Base-by-base conservation (phyloP, 495 filamentous ascomycete species). In the Penicillium cataractarum region DNA sequence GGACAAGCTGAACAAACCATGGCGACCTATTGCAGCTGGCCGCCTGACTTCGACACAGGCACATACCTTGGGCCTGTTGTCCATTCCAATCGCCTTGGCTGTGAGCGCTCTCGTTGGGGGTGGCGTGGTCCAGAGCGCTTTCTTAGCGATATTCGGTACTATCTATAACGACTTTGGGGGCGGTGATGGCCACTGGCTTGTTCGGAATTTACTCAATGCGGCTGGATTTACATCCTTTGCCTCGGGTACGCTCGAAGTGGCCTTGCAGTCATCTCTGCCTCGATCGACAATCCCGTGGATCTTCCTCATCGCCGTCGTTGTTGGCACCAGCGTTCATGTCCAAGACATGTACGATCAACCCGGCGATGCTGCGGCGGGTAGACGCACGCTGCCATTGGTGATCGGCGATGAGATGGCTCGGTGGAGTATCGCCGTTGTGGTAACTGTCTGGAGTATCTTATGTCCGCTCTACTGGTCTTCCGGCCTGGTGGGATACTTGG, bases 331-430 rank as follows among this genome's bases (percentile, higher is more conserved):
- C 6, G 68, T 83, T 24, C 78, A 83, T 0, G 58, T 77, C 7
- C 81, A 83, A 55, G 80, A 83, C 56, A 65, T 82, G 37, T 65
- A 68, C 3, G 79, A 82, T 55, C 68, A 75, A 29, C 70, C 50
- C 4, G 81, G 79, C 0, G 80, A 84, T 63, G 26, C 64, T 0
- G 55, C 65, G 5, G 62, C 76, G 0, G 78, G 73, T 5, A 73
- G 82, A 7, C 62, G 62, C 15, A 80, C 81, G 0, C 53, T 78
- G 12, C 75, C 73, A 1, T 58, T 81, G 0, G 68, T 77, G 8
- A 55, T 78, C 5, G 81, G 82, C 4, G 80, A 84, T 42, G 48
- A 6, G 9, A 53, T 62, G 4, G 71, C 79, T 0, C 70, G 82
- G 12, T 49, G 44, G 44, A 49, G 24, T 17, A 49, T 49, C 22